Evolutionary conservation across 1,284 basidiomycete genomes (phyloP), one percentile per base, ranked within the genome.

Genomic region (Sparassis latifolia): DNA sequence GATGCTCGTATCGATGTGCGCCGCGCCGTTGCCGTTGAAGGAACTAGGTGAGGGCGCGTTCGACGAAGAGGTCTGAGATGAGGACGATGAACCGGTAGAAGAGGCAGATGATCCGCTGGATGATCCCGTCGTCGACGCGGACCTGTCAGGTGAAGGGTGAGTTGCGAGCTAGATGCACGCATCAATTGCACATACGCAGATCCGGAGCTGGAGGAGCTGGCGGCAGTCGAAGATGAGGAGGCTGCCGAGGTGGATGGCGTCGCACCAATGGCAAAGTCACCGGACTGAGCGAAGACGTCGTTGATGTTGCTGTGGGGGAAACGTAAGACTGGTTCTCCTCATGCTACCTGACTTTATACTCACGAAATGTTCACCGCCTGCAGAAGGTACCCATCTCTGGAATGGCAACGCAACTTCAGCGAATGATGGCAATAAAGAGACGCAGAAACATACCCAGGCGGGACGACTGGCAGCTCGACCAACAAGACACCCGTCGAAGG

Each of bases 391-490:
- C 72, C 74, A 51, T 50, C 10, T 43, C 44, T 10, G 33, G 12
- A 37, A 7, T 37, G 12, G 6, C 12, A 6, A 37, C 12, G 12
- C 6, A 12, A 6, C 6, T 12, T 37, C 7, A 6, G 35, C 7
- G 6, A 12, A 37, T 6, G 35, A 37, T 37, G 35, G 35, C 12
- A 12, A 6, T 43, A 44, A 10, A 27, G 27, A 42, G 6, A 27
- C 28, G 20, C 40, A 58, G 20, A 48, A 9, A 55, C 78, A 48
- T 58, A 86, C 84, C 67, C 69, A 10, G 54, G 56, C 2, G 75
- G 75, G n/a, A 87, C 74, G 32, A 70, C 52, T 7, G 82, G 82
- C 10, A 86, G 58, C 0, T 52, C 47, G 29, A 87, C 41, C 0
- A 66, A 70, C 3, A 78, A 0, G 3, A 60, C 44, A 4, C 71